phyloP scores from a whole-genome alignment of 2,329 filamentous ascomycete genomes.

The Drechmeria coniospora region DNA sequence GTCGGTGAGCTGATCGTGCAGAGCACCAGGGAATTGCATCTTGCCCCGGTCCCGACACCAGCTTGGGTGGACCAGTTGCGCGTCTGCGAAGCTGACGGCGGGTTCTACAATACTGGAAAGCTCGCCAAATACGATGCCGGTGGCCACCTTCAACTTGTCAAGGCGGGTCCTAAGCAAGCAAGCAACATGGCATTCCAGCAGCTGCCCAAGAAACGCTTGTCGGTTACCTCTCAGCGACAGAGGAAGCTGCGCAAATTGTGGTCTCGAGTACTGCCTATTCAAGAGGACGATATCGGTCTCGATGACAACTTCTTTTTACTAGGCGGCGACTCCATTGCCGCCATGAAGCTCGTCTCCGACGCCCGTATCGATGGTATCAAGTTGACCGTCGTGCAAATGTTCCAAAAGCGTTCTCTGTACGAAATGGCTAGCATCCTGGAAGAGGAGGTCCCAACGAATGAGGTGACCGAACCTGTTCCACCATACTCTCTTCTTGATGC shows the following conservation, averaged over 20 bases:
- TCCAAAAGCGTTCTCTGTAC: conserved; percentile 29
- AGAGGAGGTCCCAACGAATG: neutral
- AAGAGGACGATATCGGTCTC: conserved; percentile 30
- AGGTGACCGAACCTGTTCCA: neutral
- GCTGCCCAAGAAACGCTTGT: conserved; percentile 14
- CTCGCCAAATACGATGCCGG: conserved; percentile 22
- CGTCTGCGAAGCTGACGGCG: conserved; percentile 5
- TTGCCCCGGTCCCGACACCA: conserved; percentile 12
- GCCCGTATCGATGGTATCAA: conserved; percentile 30
- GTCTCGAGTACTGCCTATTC: conserved; percentile 28
- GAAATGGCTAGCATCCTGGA: conserved; percentile 38
- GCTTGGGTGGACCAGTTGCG: conserved; percentile 12
- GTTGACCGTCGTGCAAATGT: conserved; percentile 40
- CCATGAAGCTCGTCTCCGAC: conserved; percentile 45
- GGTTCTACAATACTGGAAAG: conserved; percentile 23
- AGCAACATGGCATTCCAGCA: conserved; percentile 1
- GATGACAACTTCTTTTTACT: conserved; percentile 46
- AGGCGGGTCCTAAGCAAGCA: conserved; percentile 5
- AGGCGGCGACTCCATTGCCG: conserved; percentile 43
- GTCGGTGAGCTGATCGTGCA: conserved; percentile 29
- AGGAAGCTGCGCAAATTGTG: conserved; percentile 30
- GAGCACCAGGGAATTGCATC: conserved; percentile 10
- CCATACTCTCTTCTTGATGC: conserved; percentile 31
- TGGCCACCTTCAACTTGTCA: conserved; percentile 15
- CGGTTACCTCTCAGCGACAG: conserved; percentile 25